Evolutionary conservation across 1,284 basidiomycete genomes (phyloP), one percentile per base, ranked within the genome.

Genomic region (Apiotrichum laibachii): DNA sequence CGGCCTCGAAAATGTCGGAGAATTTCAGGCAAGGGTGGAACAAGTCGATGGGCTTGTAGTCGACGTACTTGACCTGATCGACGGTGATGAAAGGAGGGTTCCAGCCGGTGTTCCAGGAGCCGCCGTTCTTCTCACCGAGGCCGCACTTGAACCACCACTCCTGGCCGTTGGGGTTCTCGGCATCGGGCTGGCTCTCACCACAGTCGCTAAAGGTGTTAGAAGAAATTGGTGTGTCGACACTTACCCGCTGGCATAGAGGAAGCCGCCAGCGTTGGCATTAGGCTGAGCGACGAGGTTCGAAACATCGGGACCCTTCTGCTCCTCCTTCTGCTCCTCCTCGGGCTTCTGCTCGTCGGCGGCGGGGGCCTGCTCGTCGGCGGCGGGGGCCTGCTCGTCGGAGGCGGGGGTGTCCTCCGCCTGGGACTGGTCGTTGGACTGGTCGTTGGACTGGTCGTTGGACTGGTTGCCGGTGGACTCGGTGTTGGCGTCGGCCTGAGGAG

Each of bases 81-180:
- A 89, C 67, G 6, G 70, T 72, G 62, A 92, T 75, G 58, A 77
- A 55, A 37, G 74, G 72, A 18, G 72, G 74, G n/a, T 55, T 66
- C 72, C 72, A 76, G 8, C 70, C 72, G 8, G n/a, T n/a, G n/a
- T n/a, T n/a, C n/a, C n/a, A n/a, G n/a, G n/a, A n/a, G n/a, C n/a
- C n/a, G n/a, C n/a, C n/a, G n/a, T n/a, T n/a, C n/a, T 44, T 58
- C 39, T 80, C 77, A 57, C 70, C 63, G 63, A 91, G 72, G 53
- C 88, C 89, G 69, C 90, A 92, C 78, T 90, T 90, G 67, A 93
- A 76, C 84, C 86, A 92, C 62, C 84, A 81, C 56, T 88, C 82
- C 64, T 80, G 74, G 31, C 90, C 90, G 73, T 92, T 92, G 31
- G 90, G 89, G 22, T 86, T 85, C 51, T 66, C 60, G 18, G 50